Percentiles rank a stretch among this genome's conserved stretches.
phyloP scores from a whole-genome alignment of 148 eudicot genomes.

The Simmondsia chinensis region DNA sequence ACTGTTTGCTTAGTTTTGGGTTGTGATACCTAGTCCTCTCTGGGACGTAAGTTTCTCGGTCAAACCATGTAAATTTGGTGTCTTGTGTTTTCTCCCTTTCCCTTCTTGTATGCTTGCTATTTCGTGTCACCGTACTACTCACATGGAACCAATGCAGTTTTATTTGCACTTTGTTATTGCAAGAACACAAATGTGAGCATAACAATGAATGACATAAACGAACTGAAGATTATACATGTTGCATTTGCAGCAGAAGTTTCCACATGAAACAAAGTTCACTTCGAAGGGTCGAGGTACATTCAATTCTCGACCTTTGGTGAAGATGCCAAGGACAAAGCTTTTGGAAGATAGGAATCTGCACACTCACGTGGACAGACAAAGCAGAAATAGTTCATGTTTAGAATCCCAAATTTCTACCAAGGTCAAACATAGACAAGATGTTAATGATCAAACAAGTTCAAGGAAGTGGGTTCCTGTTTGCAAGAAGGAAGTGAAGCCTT shows the following conservation, averaged over 20 bases:
- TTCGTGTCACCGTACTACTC: too few relatives aligned
- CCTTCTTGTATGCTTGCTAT: too few relatives aligned
- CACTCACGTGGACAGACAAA: not conserved
- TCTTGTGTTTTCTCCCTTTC: too few relatives aligned
- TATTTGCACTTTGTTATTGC: not conserved
- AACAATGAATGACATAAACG: not conserved
- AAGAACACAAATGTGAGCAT: not conserved
- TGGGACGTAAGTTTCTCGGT: too few relatives aligned
- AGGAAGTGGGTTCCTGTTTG: constrained; percentile 18
- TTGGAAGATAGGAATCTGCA: constrained; percentile 2
- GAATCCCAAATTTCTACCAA: not conserved
- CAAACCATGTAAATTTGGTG: too few relatives aligned
- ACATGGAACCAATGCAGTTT: too few relatives aligned
- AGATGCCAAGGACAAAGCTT: constrained; percentile 6
- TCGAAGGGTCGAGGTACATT: constrained; percentile 5
- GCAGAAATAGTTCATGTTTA: not conserved
- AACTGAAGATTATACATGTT: not conserved
- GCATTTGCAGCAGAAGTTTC: not conserved
- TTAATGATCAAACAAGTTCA: constrained; percentile 5
- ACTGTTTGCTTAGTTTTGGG: too few relatives aligned
- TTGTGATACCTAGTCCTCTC: too few relatives aligned
- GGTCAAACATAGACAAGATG: constrained; percentile 3
- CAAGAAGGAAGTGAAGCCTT: constrained; percentile 5
- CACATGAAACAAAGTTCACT: not conserved
- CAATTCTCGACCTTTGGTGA: constrained; percentile 10